phyloP scores from a whole-genome alignment of 495 filamentous ascomycete genomes.

The Entonaema liquescens region DNA sequence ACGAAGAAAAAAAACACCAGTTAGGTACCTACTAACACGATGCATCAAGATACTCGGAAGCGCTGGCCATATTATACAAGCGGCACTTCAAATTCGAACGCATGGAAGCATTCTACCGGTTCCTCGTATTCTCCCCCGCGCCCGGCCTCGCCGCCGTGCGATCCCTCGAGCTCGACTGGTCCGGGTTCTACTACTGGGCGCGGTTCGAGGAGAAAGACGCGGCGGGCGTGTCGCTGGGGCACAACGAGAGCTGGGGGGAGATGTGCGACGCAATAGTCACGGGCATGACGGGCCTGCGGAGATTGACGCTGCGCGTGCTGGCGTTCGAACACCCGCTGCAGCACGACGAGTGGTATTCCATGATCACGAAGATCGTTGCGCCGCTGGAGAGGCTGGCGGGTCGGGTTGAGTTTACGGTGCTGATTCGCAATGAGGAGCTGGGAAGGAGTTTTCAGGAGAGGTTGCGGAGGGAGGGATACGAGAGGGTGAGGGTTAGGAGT shows the following conservation, averaged over 20 bases:
- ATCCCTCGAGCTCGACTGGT: slow-evolving; percentile 3
- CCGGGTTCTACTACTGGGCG: slow-evolving; percentile 5
- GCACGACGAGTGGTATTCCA: neutral
- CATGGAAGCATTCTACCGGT: slow-evolving; percentile 15
- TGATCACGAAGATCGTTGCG: neutral
- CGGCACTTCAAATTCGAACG: slow-evolving; percentile 9
- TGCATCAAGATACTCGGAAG: neutral
- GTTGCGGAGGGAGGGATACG: neutral
- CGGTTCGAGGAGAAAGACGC: neutral
- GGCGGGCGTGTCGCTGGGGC: neutral
- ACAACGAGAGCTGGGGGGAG: slow-evolving; percentile 11
- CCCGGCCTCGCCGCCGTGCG: neutral
- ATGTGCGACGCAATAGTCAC: slow-evolving; percentile 1
- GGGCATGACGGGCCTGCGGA: slow-evolving; percentile 7
- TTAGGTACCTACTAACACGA: neutral
- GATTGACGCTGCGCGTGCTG: neutral
- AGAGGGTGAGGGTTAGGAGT: neutral
- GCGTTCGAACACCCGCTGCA: neutral
- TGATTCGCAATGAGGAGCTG: neutral
- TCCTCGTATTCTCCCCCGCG: neutral
- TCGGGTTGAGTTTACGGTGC: neutral
- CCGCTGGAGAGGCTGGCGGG: neutral
- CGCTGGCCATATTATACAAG: neutral
- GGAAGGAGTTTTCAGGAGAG: neutral
- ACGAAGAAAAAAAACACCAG: neutral